Percentiles rank a stretch among this genome's conserved stretches.
Evolutionary conservation across 1,284 basidiomycete genomes (phyloP).

Genomic region (Cryptococcus sp.): DNA sequence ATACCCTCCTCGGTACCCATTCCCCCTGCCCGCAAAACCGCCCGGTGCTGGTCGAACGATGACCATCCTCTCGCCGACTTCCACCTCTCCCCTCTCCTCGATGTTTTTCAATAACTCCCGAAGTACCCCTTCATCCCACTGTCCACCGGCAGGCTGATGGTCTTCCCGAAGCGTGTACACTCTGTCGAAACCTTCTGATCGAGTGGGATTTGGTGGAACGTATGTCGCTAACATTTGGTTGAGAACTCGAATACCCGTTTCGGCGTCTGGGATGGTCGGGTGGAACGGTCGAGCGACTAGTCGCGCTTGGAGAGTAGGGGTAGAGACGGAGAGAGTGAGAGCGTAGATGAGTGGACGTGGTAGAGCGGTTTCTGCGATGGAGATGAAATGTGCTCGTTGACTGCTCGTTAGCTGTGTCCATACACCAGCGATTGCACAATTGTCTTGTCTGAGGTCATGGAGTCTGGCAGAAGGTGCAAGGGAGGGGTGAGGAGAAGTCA

Average conservation of each 20-base stretch:
- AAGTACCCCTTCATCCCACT: constrained; percentile 17
- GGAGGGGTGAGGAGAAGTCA: not conserved
- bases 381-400: constrained; percentile 43
- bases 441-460: not conserved
- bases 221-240: constrained; percentile 29
- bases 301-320: constrained; percentile 24
- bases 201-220: constrained; percentile 19
- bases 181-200: constrained; percentile 34
- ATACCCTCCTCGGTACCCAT: not conserved
- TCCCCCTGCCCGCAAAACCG: not conserved
- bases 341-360: constrained; percentile 19
- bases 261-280: constrained; percentile 38
- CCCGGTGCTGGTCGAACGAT: not conserved
- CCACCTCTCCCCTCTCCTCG: constrained; percentile 5
- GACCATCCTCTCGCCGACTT: not conserved
- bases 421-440: no score
- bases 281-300: constrained; percentile 28
- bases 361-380: constrained; percentile 18
- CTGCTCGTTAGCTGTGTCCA: constrained; percentile 15
- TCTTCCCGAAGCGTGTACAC: constrained; percentile 21
- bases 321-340: constrained; percentile 20
- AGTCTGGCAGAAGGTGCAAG: not conserved
- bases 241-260: constrained; percentile 35
- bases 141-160: constrained; percentile 21
- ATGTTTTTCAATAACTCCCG: constrained; percentile 9